Base-by-base conservation (phyloP, 495 filamentous ascomycete species). In the Aspergillus mulundensis region DNA sequence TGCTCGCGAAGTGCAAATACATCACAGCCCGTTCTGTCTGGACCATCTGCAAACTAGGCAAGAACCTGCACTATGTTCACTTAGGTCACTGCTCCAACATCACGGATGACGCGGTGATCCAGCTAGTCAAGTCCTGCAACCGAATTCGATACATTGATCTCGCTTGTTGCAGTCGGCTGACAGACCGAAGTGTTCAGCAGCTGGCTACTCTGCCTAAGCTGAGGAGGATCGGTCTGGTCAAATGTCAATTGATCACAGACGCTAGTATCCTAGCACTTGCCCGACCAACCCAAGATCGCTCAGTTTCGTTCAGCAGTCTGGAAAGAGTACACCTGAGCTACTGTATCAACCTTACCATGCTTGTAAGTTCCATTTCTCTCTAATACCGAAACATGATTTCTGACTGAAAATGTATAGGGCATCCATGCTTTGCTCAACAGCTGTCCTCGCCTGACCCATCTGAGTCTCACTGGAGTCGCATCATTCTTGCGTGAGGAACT, bases 311-410 rank as follows among this genome's bases (percentile, higher is more conserved):
- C 53, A 80, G 87, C 72, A 77, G 77, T 60, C 72, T 99, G 49
- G 95, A 99, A 72, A 77, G 95, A 51, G 94, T 99, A 10, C 95
- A 99, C 79, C 79, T 99, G 23, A 97, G 93, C 71, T 99, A 99
- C 66, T 99, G 95, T 70, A 84, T 85, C 20, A 81, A 88, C 56
- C 65, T 98, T 54, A 92, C 86, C 0, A 75, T 95, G 47, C 74
- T 78, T 62, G 94, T 96, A 82, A 73, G 88, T 67, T 53, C 15
- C 16, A 86, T 67, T 53, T 36, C 18, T 16, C 19, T 15, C 43
- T 50, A 0, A 20, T 7, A 16, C 50, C 46, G 25, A 48, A 36
- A 16, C 20, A 18, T 30, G 12, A 43, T 58, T 59, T 40, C 42
- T 39, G 36, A 45, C 50, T 54, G 42, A 46, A 61, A 66, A 30